Evolutionary conservation across 441 rosid species (phyloP).

Genomic region (Bruguiera hainesii): DNA sequence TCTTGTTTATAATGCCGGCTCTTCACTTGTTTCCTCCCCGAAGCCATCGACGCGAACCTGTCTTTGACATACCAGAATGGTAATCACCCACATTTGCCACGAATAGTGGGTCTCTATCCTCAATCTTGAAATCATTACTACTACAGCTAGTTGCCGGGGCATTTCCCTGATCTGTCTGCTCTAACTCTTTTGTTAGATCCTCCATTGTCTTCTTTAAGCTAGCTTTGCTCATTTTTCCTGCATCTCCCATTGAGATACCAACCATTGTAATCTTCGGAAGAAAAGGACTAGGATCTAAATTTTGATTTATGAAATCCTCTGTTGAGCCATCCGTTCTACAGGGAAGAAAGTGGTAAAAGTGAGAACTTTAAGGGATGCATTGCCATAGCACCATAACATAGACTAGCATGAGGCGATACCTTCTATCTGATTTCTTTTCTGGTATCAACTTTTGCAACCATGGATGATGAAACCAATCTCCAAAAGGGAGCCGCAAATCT

Average conservation of each 20-base stretch:
- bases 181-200: slow-evolving; percentile 67
- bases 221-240: slow-evolving; percentile 73
- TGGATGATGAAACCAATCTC: slow-evolving; percentile 57
- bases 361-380: not conserved
- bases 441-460: slow-evolving; percentile 34
- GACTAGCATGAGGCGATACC: slow-evolving; percentile 33
- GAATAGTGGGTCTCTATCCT: slow-evolving; percentile 85
- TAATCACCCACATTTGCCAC: slow-evolving; percentile 95
- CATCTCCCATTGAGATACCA: slow-evolving; percentile 81
- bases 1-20: slow-evolving; percentile 21
- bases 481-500: slow-evolving; percentile 61
- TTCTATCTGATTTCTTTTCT: slow-evolving; percentile 30
- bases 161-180: slow-evolving; percentile 57
- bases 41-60: slow-evolving; percentile 58
- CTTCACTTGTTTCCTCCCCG: slow-evolving; percentile 48
- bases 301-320: slow-evolving; percentile 32
- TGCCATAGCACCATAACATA: not conserved
- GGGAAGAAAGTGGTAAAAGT: not conserved
- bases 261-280: slow-evolving; percentile 98
- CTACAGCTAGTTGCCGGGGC: slow-evolving; percentile 18
- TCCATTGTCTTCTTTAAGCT: slow-evolving; percentile 86
- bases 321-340: slow-evolving; percentile 28
- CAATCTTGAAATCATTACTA: slow-evolving; percentile 29
- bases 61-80: slow-evolving; percentile 62
- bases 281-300: slow-evolving; percentile 55